phyloP scores from a whole-genome alignment of 108 stramenopile species.

The Skeletonema marinoi region DNA sequence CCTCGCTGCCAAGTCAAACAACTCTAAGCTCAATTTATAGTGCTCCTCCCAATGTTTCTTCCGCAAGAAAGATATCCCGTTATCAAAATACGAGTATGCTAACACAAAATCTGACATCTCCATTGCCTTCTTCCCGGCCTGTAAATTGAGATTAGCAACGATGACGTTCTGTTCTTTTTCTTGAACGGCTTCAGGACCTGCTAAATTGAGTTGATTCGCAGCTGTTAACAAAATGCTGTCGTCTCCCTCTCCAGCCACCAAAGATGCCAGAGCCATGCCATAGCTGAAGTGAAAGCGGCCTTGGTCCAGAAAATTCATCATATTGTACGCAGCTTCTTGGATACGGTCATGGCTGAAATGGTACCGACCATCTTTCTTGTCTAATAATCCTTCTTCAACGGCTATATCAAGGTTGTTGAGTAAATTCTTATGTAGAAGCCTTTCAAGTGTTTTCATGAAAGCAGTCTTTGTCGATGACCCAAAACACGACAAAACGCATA shows the following conservation, averaged over 20 bases:
- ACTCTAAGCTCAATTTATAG: too few relatives aligned
- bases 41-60: too few relatives aligned
- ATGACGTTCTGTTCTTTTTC: background rate
- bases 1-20: background rate
- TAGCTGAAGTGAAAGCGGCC: background rate
- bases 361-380: constrained; percentile 2
- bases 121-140: constrained; percentile 35
- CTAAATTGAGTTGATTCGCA: constrained; percentile 22
- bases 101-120: constrained; percentile 10
- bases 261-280: constrained; percentile 3
- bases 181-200: constrained; percentile 9
- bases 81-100: background rate
- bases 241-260: background rate
- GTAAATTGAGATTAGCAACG: constrained; percentile 15
- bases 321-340: background rate
- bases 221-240: constrained; percentile 22
- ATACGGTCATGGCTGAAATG: too few relatives aligned
- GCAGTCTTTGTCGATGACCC: background rate
- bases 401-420: background rate
- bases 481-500: constrained; percentile 2
- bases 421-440: background rate
- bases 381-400: constrained; percentile 8
- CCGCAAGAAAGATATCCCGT: too few relatives aligned
- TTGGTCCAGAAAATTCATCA: background rate
- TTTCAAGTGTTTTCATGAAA: constrained; percentile 9